A percentile compares a stretch with the other conserved stretches of the same genome.
Evolutionary conservation across 768 basidiomycete genomes (phyloP).

Genomic region (Postia placenta): DNA sequence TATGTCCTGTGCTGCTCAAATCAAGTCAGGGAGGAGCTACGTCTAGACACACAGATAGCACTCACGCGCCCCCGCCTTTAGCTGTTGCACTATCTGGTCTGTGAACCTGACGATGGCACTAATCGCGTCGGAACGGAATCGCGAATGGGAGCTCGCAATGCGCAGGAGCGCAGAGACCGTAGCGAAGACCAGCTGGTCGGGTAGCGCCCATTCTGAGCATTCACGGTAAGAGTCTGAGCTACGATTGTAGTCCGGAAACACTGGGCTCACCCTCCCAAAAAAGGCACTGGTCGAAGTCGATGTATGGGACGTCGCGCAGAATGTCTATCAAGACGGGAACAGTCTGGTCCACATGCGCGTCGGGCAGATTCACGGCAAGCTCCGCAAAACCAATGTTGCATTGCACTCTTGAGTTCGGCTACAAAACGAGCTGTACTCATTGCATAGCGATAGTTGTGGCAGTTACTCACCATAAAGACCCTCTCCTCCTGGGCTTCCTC

Average conservation of each 20-base stretch:
- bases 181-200: conserved; percentile 78
- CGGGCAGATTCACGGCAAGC: conserved; percentile 59
- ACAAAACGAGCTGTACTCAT: neutral
- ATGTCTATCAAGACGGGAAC: conserved; percentile 61
- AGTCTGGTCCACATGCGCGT: conserved; percentile 43
- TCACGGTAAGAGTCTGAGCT: neutral
- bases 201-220: conserved; percentile 71
- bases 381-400: conserved; percentile 84
- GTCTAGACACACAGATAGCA: conserved; percentile 3
- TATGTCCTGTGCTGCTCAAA: conserved; percentile 52
- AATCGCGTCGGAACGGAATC: conserved; percentile 45
- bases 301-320: conserved; percentile 64
- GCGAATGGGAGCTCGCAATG: conserved; percentile 47
- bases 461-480: conserved; percentile 58
- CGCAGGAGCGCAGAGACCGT: conserved; percentile 72
- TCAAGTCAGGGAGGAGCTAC: neutral
- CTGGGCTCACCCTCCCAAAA: conserved; percentile 66
- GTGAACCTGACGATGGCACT: conserved; percentile 61
- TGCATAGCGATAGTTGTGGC: neutral
- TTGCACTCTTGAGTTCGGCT: conserved; percentile 70
- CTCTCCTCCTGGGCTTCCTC: conserved; percentile 22
- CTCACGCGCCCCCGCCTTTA: conserved; percentile 52
- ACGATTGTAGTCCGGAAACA: neutral
- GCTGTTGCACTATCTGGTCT: conserved; percentile 45
- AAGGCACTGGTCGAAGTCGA: conserved; percentile 72